phyloP scores from a whole-genome alignment of 768 basidiomycete species.

The Boletus sp. region DNA sequence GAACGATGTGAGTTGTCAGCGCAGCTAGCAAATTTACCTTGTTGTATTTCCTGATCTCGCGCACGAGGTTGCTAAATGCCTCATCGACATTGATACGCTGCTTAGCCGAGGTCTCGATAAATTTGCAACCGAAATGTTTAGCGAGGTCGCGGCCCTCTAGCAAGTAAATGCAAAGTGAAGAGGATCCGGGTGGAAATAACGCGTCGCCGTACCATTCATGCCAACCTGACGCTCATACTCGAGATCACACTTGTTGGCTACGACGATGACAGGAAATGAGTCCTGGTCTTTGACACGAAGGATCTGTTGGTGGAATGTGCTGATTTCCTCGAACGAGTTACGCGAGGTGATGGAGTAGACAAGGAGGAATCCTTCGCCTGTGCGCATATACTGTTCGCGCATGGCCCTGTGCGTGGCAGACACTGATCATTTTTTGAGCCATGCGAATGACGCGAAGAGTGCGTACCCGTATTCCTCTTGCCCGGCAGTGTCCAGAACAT shows the following conservation, averaged over 20 bases:
- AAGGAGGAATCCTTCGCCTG: constrained; percentile 95
- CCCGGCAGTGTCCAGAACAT: constrained; percentile 96
- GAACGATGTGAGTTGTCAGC: neutral
- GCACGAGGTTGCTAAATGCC: constrained; percentile 89
- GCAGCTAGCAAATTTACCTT: constrained; percentile 50
- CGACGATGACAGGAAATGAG: constrained; percentile 91
- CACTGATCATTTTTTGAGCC: constrained; percentile 3
- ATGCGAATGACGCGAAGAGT: neutral
- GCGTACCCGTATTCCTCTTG: constrained; percentile 97
- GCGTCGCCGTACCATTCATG: constrained; percentile 68
- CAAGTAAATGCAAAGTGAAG: neutral
- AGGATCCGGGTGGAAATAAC: neutral
- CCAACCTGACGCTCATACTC: constrained; percentile 96
- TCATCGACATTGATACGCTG: constrained; percentile 96
- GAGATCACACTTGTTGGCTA: constrained; percentile 97
- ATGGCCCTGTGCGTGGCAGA: constrained; percentile 64
- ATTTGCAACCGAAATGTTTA: constrained; percentile 90
- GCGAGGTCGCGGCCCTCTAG: constrained; percentile 97
- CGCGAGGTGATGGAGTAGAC: constrained; percentile 99
- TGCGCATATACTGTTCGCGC: constrained; percentile 99
- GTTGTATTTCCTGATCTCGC: constrained; percentile 92
- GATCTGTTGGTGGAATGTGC: constrained; percentile 94
- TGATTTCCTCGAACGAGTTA: constrained; percentile 96
- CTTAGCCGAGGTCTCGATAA: constrained; percentile 96
- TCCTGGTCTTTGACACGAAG: constrained; percentile 96